These are phyloP conservation scores for Astrephomene gubernaculifera DNA, from an alignment of 139 green algal species.

Conservation along the genomic window DNA sequence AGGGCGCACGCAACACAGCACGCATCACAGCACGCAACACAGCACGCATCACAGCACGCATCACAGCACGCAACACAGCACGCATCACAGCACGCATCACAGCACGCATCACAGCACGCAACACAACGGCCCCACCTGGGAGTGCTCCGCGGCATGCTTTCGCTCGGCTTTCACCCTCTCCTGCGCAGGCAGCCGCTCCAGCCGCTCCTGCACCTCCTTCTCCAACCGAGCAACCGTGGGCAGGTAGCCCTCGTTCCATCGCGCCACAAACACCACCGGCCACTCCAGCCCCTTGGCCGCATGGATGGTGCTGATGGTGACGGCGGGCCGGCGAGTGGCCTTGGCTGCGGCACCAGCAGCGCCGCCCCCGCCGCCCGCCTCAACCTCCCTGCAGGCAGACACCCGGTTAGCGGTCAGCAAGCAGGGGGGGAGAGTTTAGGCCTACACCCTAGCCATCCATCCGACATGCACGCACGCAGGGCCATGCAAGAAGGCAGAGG, in stretches of 20 bases:
- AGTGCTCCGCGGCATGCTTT: neutral
- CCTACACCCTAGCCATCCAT: no score
- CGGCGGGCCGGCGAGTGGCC: neutral
- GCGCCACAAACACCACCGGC: slow-evolving; percentile 14
- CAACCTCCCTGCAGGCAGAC: neutral
- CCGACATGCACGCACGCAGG: no score
- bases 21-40: no score
- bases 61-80: no score
- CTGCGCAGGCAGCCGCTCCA: neutral
- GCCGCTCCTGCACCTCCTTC: slow-evolving; percentile 1
- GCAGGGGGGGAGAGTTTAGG: no score
- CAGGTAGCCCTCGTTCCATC: slow-evolving; percentile 14
- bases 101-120: no score
- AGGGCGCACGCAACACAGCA: no score
- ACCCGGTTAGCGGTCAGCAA: no score
- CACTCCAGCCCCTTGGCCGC: slow-evolving; percentile 39
- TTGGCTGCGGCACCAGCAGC: neutral
- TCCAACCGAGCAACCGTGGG: neutral
- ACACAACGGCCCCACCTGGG: neutral
- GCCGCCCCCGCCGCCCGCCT: neutral
- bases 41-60: no score
- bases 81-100: no score
- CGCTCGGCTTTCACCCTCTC: neutral
- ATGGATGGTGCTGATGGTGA: slow-evolving; percentile 39
- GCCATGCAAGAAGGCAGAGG: no score